A percentile compares a stretch with the other conserved stretches of the same genome.
Conservation (phyloP, 441 rosid genomes). For the Eugenia klotzschiana region DNA sequence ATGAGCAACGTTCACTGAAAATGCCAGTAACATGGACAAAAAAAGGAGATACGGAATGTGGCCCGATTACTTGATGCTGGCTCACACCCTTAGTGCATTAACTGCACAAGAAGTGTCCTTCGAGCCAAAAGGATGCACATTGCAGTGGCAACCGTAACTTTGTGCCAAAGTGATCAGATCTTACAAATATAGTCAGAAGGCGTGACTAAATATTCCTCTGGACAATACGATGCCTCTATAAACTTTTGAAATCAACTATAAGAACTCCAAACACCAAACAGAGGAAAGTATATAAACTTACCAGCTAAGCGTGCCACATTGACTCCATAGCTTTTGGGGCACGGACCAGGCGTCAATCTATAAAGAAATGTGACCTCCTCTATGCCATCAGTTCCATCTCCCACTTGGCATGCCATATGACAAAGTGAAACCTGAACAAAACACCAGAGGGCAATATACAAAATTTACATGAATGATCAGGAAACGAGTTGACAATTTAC, state of each 20-base stretch:
- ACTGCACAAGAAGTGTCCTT: not conserved
- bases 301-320: constrained; percentile 97
- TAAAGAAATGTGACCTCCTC: constrained; percentile 92
- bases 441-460: not conserved
- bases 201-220: not conserved
- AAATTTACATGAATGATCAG: not conserved
- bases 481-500: not conserved
- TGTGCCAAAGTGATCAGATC: not conserved
- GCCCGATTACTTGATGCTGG: not conserved
- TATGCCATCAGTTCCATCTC: constrained; percentile 44
- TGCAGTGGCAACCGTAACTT: not conserved
- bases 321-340: constrained; percentile 97
- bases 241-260: not conserved
- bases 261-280: not conserved
- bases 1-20: not conserved
- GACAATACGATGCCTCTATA: not conserved
- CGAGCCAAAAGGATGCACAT: not conserved
- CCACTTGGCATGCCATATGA: constrained; percentile 91
- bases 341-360: constrained; percentile 65
- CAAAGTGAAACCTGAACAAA: constrained; percentile 64
- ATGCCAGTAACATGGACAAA: not conserved
- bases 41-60: not conserved
- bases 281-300: constrained; percentile 8
- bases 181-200: not conserved
- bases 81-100: not conserved